A percentile compares a stretch with the other conserved stretches of the same genome.
Evolutionary conservation across 2,329 filamentous ascomycete genomes (phyloP).

Genomic region (Phaeosphaeria sp.): DNA sequence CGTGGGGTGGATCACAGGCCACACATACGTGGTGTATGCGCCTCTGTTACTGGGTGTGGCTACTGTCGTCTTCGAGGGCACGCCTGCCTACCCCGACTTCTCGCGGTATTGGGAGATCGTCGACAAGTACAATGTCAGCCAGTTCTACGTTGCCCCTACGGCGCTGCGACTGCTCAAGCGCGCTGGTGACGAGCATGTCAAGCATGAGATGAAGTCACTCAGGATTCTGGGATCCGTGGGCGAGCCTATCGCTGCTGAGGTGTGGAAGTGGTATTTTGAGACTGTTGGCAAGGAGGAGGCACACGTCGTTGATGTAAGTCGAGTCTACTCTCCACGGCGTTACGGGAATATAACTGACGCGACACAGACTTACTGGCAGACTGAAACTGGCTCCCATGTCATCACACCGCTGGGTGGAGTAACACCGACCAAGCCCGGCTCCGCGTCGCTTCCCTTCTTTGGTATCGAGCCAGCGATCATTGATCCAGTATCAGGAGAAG

Average conservation of each 20-base stretch:
- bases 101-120: constrained; percentile 99
- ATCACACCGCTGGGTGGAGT: constrained; percentile 93
- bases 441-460: constrained; percentile 96
- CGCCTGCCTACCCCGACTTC: constrained; percentile 96
- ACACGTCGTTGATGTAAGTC: constrained; percentile 89
- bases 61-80: constrained; percentile 97
- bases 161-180: constrained; percentile 93
- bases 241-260: constrained; percentile 95
- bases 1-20: constrained; percentile 98
- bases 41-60: constrained; percentile 90
- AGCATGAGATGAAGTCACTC: constrained; percentile 86
- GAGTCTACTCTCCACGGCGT: neutral
- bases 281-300: constrained; percentile 91
- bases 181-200: constrained; percentile 90
- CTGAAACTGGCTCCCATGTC: constrained; percentile 95
- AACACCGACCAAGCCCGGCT: constrained; percentile 95
- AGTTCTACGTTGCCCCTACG: constrained; percentile 98
- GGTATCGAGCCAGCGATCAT: constrained; percentile 98
- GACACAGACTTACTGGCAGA: constrained; percentile 98
- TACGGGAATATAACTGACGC: constrained; percentile 21
- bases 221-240: constrained; percentile 93
- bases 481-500: constrained; percentile 92
- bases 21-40: constrained; percentile 98
- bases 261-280: constrained; percentile 99
- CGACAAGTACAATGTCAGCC: constrained; percentile 91